Base-by-base conservation (phyloP, 1,284 basidiomycete species). In the Ustilago curta region DNA sequence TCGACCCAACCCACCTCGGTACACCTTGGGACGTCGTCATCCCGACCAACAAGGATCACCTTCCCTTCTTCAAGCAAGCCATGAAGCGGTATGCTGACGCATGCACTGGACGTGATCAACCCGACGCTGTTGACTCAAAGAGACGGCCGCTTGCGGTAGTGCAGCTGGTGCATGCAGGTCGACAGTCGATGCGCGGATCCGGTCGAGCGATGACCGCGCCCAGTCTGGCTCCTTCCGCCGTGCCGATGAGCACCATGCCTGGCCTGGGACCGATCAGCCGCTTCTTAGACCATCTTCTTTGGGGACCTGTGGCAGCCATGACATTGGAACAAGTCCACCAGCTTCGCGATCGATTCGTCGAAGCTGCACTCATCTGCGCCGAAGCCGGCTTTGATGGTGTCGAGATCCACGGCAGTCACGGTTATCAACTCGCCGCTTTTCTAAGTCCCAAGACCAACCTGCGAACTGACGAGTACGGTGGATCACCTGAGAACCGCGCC, bases 381-480 rank as follows among this genome's bases (percentile, higher is more conserved):
- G 67, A 78, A 57, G 87, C 91, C 27, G 93, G 93, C 0, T 97
- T 95, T 83, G 93, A 97, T 77, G 95, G 95, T 0, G 87, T 97
- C 12, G 90, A 98, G 81, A 75, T 98, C 21, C 95, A 98, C 85
- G 92, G 89, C 32, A 91, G 92, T 2, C 95, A 97, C 86, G 94
- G 94, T 27, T 87, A 97, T 84, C 88, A 97, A 19, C 86, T 97
- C 18, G 89, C 93, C 0, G 91, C 93, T 73, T 96, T 95, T 83
- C 87, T 97, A 42, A 93, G 91, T 4, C 89, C 56, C 1, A 75
- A 93, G 91, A 90, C 90, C 40, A 96, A 96, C 83, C 75, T 84
- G 14, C 89, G 93, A 21, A 85, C 76, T 25, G 92, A 92, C 84
- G 86, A 86, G 31, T 95, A 91, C 86, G 86, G 82, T 8, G 68